Percentiles rank a stretch among this genome's conserved stretches.
Conservation (phyloP, 305 asterid genomes). For the Fraxinus nigra region DNA sequence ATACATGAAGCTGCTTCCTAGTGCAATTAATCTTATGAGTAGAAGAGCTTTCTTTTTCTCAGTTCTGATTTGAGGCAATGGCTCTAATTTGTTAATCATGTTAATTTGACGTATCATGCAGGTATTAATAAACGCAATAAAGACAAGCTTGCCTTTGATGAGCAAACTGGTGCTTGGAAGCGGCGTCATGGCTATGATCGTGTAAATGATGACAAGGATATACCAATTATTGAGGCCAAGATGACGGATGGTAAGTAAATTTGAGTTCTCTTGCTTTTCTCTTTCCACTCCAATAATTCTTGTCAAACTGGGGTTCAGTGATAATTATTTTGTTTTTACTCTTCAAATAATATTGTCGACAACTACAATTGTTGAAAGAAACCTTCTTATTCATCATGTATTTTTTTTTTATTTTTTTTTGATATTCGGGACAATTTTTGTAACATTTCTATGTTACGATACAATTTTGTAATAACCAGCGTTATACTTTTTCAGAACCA, state of each 20-base stretch:
- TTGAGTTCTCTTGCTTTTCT: slow-evolving; percentile 1
- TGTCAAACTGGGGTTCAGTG: background rate
- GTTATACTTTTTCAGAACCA: slow-evolving; percentile 46
- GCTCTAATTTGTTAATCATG: slow-evolving; percentile 11
- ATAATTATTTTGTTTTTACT: background rate
- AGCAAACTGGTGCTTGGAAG: slow-evolving; percentile 79
- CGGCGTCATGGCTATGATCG: slow-evolving; percentile 92
- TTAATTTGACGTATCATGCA: slow-evolving; percentile 30
- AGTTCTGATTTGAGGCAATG: background rate
- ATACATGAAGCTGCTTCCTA: background rate
- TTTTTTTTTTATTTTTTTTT: background rate
- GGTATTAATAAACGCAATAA: slow-evolving; percentile 72
- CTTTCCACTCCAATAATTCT: background rate
- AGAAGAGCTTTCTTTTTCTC: slow-evolving; percentile 8
- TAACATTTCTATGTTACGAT: background rate
- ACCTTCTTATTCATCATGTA: background rate
- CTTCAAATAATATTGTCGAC: background rate
- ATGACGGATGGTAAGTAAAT: slow-evolving; percentile 63
- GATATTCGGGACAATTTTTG: slow-evolving; percentile 3
- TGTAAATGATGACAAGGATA: slow-evolving; percentile 80
- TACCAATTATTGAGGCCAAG: slow-evolving; percentile 96
- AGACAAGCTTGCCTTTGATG: slow-evolving; percentile 84
- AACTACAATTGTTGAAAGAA: background rate
- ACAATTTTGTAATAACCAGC: slow-evolving; percentile 14
- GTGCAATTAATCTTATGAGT: background rate